Evolutionary conservation across 2,329 filamentous ascomycete genomes (phyloP).

Genomic region (Xylaria sp.): DNA sequence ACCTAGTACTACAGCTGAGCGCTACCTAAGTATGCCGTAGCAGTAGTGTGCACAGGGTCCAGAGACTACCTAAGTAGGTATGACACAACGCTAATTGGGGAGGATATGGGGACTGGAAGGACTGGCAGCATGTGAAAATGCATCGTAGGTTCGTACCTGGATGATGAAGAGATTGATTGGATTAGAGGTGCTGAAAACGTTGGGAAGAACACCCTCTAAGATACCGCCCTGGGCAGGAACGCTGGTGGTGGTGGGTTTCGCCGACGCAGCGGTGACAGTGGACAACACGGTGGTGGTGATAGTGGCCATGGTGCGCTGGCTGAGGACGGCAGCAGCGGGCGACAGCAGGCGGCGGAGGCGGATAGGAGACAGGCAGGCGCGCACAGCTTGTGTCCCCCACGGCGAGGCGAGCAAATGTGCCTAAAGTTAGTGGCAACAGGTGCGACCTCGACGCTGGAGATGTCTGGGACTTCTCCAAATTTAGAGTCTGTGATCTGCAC

Average conservation of each 20-base stretch:
- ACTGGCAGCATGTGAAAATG: background rate
- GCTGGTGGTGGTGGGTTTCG: conserved; percentile 45
- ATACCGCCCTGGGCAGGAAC: conserved; percentile 67
- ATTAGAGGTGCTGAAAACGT: conserved; percentile 74
- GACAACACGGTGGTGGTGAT: conserved; percentile 41
- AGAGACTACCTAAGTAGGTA: background rate
- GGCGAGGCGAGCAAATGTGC: background rate
- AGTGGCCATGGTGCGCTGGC: conserved; percentile 38
- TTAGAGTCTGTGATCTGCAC: background rate
- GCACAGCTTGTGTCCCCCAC: conserved; percentile 8
- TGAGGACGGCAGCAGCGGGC: background rate
- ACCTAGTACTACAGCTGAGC: background rate
- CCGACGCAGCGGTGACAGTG: conserved; percentile 38
- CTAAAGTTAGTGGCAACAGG: conserved; percentile 2
- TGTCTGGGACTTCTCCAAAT: background rate
- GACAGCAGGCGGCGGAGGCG: background rate
- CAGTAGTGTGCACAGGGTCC: too few species aligned
- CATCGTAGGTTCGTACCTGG: conserved; percentile 58
- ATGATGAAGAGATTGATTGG: conserved; percentile 82
- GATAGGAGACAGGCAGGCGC: background rate
- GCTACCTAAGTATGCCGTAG: background rate
- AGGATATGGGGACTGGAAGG: too few species aligned
- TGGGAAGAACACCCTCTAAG: conserved; percentile 76
- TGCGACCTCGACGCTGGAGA: background rate
- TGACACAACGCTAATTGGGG: background rate